Percentiles rank a stretch among this genome's conserved stretches.
Evolutionary conservation across 495 filamentous ascomycete genomes (phyloP).

Genomic region (Staphylotrichum tortipilum): DNA sequence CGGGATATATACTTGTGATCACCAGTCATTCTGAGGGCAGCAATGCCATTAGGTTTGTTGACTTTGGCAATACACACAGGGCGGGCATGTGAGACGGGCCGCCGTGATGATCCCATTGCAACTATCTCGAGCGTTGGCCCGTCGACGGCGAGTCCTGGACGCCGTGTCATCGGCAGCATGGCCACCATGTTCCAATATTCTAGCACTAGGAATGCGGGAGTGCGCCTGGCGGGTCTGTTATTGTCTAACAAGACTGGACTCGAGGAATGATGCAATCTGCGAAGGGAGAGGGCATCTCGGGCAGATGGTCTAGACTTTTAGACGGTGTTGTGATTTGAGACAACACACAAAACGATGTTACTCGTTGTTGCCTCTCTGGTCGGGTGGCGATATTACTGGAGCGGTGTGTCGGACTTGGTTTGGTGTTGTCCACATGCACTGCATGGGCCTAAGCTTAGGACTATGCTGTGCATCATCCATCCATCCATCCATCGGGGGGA

Average conservation of each 20-base stretch:
- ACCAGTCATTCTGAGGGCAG: background rate
- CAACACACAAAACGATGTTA: no score
- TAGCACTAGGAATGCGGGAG: slow-evolving; percentile 1
- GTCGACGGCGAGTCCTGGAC: background rate
- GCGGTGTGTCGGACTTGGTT: no score
- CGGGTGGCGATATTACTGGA: no score
- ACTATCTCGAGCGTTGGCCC: background rate
- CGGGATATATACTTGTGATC: background rate
- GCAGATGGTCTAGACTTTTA: background rate
- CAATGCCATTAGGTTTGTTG: background rate
- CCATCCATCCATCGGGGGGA: no score
- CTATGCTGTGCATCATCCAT: no score
- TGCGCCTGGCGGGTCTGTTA: background rate
- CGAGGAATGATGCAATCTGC: background rate
- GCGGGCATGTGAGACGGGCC: slow-evolving; percentile 2
- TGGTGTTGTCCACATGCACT: no score
- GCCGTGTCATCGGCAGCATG: background rate
- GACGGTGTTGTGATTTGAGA: background rate
- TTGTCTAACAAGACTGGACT: background rate
- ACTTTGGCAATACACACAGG: background rate
- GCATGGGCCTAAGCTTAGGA: no score
- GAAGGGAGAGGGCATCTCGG: background rate
- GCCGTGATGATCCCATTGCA: background rate
- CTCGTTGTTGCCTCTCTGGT: no score
- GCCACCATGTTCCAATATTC: background rate